Conservation (phyloP, 2,329 filamentous ascomycete genomes). For the Colletotrichum camelliae region DNA sequence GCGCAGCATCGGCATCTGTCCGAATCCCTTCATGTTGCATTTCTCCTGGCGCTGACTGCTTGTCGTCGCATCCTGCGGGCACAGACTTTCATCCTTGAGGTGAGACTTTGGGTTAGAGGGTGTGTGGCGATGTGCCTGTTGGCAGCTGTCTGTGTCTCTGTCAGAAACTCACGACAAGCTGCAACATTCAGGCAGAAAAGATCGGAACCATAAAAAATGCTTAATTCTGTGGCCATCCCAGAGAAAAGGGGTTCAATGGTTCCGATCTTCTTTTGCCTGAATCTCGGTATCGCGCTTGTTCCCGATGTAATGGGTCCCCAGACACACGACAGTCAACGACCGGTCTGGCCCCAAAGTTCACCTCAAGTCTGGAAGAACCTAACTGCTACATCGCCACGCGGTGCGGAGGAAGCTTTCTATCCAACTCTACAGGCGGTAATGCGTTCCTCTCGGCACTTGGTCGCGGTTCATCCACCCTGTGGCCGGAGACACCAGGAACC, state of each 20-base stretch:
- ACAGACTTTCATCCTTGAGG: not conserved
- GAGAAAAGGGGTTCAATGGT: not conserved
- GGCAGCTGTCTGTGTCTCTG: not conserved
- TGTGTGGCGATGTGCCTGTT: not conserved
- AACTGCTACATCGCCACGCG: not conserved
- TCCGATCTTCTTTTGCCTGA: not conserved
- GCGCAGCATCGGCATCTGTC: not conserved
- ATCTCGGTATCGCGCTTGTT: not conserved
- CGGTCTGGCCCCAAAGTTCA: not conserved
- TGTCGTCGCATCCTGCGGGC: not conserved
- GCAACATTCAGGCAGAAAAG: not conserved
- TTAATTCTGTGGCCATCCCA: not conserved
- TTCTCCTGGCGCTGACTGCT: not conserved
- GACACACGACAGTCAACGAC: no score
- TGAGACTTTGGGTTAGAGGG: not conserved
- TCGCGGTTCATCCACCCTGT: not conserved
- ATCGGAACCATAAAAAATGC: not conserved
- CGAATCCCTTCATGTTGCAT: not conserved
- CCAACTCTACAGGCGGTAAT: not conserved
- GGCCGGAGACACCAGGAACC: not conserved
- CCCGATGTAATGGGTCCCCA: not conserved
- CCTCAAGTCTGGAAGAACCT: not conserved
- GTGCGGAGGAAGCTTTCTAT: not conserved
- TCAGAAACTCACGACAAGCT: not conserved
- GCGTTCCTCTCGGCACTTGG: not conserved